Evolutionary conservation across 805 yeast genomes (phyloP), one percentile per base, ranked within the genome.

Genomic region (Wickerhamiella bombiphila): DNA sequence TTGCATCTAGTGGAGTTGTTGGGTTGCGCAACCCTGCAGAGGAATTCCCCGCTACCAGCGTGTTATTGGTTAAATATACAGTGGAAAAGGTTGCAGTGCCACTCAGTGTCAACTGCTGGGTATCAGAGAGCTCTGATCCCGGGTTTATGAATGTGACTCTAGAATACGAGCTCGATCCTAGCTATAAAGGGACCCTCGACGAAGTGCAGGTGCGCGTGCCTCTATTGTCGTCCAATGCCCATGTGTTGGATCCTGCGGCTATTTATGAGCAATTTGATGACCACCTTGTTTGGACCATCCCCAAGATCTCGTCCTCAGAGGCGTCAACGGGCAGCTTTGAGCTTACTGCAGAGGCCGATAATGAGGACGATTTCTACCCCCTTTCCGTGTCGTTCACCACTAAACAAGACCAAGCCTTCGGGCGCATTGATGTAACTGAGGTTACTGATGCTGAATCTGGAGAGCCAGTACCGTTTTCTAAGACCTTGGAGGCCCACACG

Each of bases 21-120:
- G 79, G 79, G 0, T 69, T 86, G 53, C 81, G 80, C 55, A 93
- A 86, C 56, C 64, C 73, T 38, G 54, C 68, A 33, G 81, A 82
- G 54, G 72, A 85, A 25, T 86, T 91, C 72, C 97, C 97, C 29
- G 68, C 85, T 7, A 83, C 86, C 58, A 88, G 82, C 55, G 69
- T 88, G 48, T 93, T 94, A 46, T 93, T 88, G 22, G 70, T 91
- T 51, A 78, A 94, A 67, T 88, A 94, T 97, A 77, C 83, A 57
- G 76, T 76, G 32, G 65, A 68, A 40, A 50, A 56, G n/a, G 55
- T 63, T 39, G 50, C 68, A 37, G 61, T 70, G 24, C 97, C 97
- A 24, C 58, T 88, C 37, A 65, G 71, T 34, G 66, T 91, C 46
- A 76, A 88, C 29, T 76, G 86, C 29, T 88, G 98, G 98, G 77